Evolutionary conservation across 1,139 yeast genomes (phyloP), one percentile per base, ranked within the genome.

Genomic region (Candida mesenterica): DNA sequence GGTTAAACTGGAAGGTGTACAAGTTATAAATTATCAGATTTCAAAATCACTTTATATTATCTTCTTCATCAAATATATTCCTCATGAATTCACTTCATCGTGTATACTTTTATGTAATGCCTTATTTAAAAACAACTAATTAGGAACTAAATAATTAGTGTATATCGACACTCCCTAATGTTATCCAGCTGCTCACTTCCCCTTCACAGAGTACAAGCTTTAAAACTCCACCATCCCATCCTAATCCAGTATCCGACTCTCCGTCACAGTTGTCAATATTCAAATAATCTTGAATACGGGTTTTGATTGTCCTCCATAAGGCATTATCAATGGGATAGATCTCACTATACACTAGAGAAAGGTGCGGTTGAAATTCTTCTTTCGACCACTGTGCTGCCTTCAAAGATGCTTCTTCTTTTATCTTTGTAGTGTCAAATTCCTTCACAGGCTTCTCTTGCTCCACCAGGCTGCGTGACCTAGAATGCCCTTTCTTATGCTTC

Each of bases 171-270:
- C 74, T 65, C 0, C 92, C 94, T 43, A 85, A 62, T 1, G 73
- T 75, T 29, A 73, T 61, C 95, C 95, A 86, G 39, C 82, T 79
- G 32, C 67, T 72, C 2, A 82, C 82, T 6, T 82, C 85, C 0
- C 95, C 95, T 48, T 82, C 89, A 52, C 92, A 83, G 9, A 69
- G 63, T 4, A 86, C 88, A 34, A 86, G 68, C 45, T 82, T 77
- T 47, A 86, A 65, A 2, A 80, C 76, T 0, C 94, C 92, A 7
- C 80, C 81, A 33, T 71, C 72, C 88, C 88, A 82, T 2, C 69
- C 68, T 12, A 68, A 50, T 0, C 69, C 69, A 37, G 65, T 62
- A 12, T 61, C 66, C 3, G 12, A 15, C 3, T 44, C 46, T 28
- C 68, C 44, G 23, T 59, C 60, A 41, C 70, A 64, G 40, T 73